phyloP scores from a whole-genome alignment of 139 green algal species.

The Chlorella sp. region DNA sequence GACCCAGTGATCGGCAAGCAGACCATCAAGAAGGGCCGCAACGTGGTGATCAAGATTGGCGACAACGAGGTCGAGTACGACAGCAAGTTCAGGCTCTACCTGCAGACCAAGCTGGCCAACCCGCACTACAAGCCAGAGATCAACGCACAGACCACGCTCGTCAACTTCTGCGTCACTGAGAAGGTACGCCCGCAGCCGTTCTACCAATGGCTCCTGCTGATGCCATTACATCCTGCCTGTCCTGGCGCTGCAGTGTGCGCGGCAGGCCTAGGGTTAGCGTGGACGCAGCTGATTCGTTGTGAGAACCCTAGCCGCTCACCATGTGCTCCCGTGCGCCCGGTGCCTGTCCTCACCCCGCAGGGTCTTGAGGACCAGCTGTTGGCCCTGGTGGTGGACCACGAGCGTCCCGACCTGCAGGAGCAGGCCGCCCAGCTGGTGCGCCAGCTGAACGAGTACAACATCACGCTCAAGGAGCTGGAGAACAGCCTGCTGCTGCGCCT shows the following conservation, averaged over 20 bases:
- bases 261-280: too few relatives aligned
- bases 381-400: constrained; percentile 79
- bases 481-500: constrained; percentile 77
- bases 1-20: constrained; percentile 74
- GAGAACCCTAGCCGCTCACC: too few relatives aligned
- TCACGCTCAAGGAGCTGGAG: constrained; percentile 81
- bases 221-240: too few relatives aligned
- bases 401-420: constrained; percentile 77
- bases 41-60: constrained; percentile 74
- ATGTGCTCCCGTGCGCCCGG: too few relatives aligned
- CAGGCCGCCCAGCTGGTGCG: constrained; percentile 32
- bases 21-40: constrained; percentile 66
- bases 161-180: constrained; percentile 91
- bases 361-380: constrained; percentile 90
- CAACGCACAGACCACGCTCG: constrained; percentile 75
- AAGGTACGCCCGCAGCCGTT: constrained; percentile 21
- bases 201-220: too few relatives aligned
- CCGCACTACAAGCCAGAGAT: constrained; percentile 91
- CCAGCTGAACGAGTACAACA: constrained; percentile 79
- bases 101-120: constrained; percentile 84
- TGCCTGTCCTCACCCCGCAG: constrained; percentile 3
- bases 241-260: too few relatives aligned
- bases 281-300: too few relatives aligned
- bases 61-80: constrained; percentile 67
- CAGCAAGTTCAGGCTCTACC: constrained; percentile 58